Evolutionary conservation across 2,329 filamentous ascomycete genomes (phyloP).

Genomic region (Pseudonectria buxi): DNA sequence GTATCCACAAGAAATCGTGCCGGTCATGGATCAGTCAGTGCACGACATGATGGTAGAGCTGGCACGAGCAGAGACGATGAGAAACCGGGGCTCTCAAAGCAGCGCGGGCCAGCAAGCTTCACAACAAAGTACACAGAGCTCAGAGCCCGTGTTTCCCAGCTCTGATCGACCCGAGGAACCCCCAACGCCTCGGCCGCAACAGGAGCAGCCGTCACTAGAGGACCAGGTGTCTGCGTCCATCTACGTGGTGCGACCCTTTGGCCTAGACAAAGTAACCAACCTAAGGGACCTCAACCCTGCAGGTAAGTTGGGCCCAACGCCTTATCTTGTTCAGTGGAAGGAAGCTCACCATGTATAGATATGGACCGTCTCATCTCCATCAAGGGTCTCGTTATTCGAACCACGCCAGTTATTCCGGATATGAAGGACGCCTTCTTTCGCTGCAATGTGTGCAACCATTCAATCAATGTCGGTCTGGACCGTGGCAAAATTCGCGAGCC

Average conservation of each 20-base stretch:
- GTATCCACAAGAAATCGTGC: slow-evolving; percentile 93
- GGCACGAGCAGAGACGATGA: slow-evolving; percentile 70
- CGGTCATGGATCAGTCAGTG: slow-evolving; percentile 89
- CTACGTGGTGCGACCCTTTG: slow-evolving; percentile 86
- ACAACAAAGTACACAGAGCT: slow-evolving; percentile 52
- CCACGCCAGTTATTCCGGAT: slow-evolving; percentile 93
- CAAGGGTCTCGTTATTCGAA: slow-evolving; percentile 92
- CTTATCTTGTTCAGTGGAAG: not conserved
- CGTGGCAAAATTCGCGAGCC: slow-evolving; percentile 95
- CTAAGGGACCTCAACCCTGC: slow-evolving; percentile 90
- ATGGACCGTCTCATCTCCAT: slow-evolving; percentile 95
- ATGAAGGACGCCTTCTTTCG: slow-evolving; percentile 99
- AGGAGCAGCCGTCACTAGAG: slow-evolving; percentile 57
- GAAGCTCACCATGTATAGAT: slow-evolving; percentile 41
- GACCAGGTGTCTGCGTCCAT: slow-evolving; percentile 71
- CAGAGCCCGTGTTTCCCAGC: slow-evolving; percentile 69
- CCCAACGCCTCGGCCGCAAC: slow-evolving; percentile 32
- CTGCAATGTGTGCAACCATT: slow-evolving; percentile 88
- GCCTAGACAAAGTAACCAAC: slow-evolving; percentile 79
- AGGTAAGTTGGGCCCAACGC: slow-evolving; percentile 38
- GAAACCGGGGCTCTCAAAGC: slow-evolving; percentile 56
- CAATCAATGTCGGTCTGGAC: slow-evolving; percentile 83
- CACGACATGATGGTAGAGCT: slow-evolving; percentile 92
- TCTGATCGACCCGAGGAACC: slow-evolving; percentile 60
- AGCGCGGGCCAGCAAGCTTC: slow-evolving; percentile 41